Percentiles rank a stretch among this genome's conserved stretches.
Conservation (phyloP, 2,329 filamentous ascomycete species). For the Botryotinia convoluta region DNA sequence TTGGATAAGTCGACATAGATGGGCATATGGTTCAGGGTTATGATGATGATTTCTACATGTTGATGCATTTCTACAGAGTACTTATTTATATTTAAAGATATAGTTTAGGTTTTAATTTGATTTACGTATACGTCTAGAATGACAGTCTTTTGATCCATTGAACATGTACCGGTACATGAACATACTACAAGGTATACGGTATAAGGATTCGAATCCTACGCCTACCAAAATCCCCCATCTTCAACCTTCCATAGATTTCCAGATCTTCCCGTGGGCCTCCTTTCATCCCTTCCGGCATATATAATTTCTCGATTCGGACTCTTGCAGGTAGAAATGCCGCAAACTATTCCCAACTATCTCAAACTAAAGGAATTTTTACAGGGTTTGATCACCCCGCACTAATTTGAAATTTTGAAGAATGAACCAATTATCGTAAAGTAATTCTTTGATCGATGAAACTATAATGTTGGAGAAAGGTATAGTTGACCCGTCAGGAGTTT, state of each 20-base stretch:
- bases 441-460: background rate
- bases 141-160: background rate
- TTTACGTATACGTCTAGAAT: background rate
- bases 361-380: background rate
- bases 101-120: background rate
- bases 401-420: background rate
- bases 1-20: background rate
- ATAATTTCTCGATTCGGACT: background rate
- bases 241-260: background rate
- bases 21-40: background rate
- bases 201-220: background rate
- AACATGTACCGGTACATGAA: background rate
- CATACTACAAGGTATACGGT: background rate
- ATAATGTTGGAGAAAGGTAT: background rate
- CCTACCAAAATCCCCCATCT: background rate
- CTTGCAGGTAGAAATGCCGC: background rate
- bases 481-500: background rate
- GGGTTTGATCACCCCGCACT: slow-evolving; percentile 2
- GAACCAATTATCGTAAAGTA: background rate
- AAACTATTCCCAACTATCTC: background rate
- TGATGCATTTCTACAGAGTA: background rate
- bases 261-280: background rate
- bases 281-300: background rate
- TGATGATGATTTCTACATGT: background rate
- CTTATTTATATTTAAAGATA: background rate